phyloP scores from a whole-genome alignment of 176 grass and related monocot genomes.

The Pontederia crassipes region DNA sequence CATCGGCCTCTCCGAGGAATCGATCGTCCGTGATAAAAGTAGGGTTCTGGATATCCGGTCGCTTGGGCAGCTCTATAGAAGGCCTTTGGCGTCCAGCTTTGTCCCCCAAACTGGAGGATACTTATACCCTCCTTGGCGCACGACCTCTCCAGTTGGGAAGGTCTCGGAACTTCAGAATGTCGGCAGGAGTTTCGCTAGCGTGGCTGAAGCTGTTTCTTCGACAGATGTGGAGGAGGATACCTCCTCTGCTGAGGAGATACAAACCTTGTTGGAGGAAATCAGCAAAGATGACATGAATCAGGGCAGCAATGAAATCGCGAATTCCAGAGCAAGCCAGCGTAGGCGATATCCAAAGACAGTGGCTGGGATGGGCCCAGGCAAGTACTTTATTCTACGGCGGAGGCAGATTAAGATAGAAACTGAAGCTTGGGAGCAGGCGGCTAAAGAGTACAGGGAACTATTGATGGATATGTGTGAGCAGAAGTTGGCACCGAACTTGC shows the following conservation, averaged over 20 bases:
- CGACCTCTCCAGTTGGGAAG: not conserved
- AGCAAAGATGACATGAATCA: not conserved
- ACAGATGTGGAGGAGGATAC: conserved; percentile 18
- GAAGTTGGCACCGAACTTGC: conserved; percentile 80
- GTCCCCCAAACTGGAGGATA: not conserved
- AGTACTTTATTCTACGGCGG: conserved; percentile 38
- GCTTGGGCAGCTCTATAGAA: not conserved
- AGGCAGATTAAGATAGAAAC: conserved; percentile 79
- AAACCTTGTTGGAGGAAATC: conserved; percentile 6
- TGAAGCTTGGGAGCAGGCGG: conserved; percentile 93
- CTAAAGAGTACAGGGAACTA: conserved; percentile 74
- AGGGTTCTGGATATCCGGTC: not conserved
- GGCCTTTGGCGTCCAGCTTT: not conserved
- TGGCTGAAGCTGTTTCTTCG: conserved; percentile 20
- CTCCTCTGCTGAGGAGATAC: not conserved
- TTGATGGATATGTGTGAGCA: conserved; percentile 84
- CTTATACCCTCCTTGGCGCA: not conserved
- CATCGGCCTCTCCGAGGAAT: not conserved
- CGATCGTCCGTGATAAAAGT: not conserved
- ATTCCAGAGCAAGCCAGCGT: not conserved
- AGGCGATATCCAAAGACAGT: conserved; percentile 1
- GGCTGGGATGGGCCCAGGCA: conserved; percentile 32
- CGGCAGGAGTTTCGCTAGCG: conserved; percentile 8
- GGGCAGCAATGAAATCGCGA: not conserved
- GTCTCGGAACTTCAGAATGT: not conserved